Base-by-base conservation (phyloP, 2,329 filamentous ascomycete species). In the Fusarium oxysporum region DNA sequence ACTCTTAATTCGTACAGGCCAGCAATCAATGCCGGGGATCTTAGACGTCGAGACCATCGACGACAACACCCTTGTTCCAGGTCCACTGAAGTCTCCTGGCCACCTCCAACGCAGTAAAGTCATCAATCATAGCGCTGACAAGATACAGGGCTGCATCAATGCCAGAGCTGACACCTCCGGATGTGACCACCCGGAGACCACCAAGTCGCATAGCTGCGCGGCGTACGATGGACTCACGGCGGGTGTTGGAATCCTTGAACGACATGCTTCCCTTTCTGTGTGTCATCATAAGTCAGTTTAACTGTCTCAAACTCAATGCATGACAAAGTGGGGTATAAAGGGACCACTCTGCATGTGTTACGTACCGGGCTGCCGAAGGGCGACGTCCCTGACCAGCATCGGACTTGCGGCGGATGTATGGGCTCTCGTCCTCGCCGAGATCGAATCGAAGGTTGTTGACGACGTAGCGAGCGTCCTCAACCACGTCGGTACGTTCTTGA, bases 391-490 rank as follows among this genome's bases (percentile, higher is more conserved):
- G 67, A 28, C 87, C 90, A 70, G 87, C 85, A 75, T 93, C 91
- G 65, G 90, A 89, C 87, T 92, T 93, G 85, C 89, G 91, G 78
- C 93, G 88, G 81, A 96, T 91, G 83, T 96, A 96, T 37, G 93
- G 93, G 82, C 94, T 96, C 82, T 95, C 92, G 71, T 95, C 92
- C 78, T 93, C 90, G 79, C 92, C 92, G 75, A 96, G 86, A 77
- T 96, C 93, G 81, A 96, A 97, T 76, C 94, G 92, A 67, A 95
- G 91, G 83, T 97, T 96, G 87, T 97, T 97, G 81, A 97, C 94
- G 25, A 97, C 93, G 80, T 96, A 97, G 79, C 93, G 89, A 79
- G 88, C 87, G 72, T 93, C 92, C 79, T 96, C 93, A 78, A 96
- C 88, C 72, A 96, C 92, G 79, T 96, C 93, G 77, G 93, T 94